Evolutionary conservation across 1,284 basidiomycete species (phyloP).

Genomic region (Lignosus rhinocerotis): DNA sequence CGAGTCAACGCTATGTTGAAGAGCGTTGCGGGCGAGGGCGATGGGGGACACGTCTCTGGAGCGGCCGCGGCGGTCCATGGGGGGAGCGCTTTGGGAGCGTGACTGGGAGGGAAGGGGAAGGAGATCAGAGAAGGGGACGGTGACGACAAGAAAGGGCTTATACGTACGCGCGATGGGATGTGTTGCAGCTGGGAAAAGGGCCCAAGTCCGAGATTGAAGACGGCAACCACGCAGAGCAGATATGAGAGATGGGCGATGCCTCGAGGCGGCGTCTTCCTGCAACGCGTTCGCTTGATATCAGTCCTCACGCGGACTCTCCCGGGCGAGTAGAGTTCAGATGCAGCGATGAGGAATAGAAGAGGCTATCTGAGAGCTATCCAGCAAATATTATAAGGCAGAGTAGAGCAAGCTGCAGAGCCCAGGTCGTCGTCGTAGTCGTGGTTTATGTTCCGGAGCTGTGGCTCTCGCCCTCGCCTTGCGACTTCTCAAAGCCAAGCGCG

Average conservation of each 20-base stretch:
- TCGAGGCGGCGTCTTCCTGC: conserved; percentile 24
- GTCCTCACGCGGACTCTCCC: too few relatives aligned
- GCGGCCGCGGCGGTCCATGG: conserved; percentile 33
- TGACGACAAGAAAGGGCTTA: conserved; percentile 25
- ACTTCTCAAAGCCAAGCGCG: not conserved
- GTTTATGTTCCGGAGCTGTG: too few relatives aligned
- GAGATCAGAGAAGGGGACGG: conserved; percentile 25
- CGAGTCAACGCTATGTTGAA: conserved; percentile 4
- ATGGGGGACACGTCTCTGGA: conserved; percentile 31
- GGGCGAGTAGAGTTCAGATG: too few relatives aligned
- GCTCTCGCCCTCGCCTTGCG: not conserved
- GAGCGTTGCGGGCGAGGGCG: conserved; percentile 22
- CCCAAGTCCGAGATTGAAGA: too few relatives aligned
- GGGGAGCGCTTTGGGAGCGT: conserved; percentile 10
- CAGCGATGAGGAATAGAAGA: too few relatives aligned
- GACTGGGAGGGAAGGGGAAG: conserved; percentile 14
- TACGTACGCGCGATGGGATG: conserved; percentile 21
- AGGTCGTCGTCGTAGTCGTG: too few relatives aligned
- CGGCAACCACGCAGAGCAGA: conserved; percentile 17
- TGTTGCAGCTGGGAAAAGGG: conserved; percentile 12
- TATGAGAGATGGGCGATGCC: conserved; percentile 22
- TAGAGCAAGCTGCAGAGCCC: too few relatives aligned
- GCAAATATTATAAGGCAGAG: too few relatives aligned
- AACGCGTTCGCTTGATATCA: not conserved
- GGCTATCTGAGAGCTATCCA: too few relatives aligned